phyloP scores from a whole-genome alignment of 2,329 filamentous ascomycete genomes.

The Arthrocladium fulminans region DNA sequence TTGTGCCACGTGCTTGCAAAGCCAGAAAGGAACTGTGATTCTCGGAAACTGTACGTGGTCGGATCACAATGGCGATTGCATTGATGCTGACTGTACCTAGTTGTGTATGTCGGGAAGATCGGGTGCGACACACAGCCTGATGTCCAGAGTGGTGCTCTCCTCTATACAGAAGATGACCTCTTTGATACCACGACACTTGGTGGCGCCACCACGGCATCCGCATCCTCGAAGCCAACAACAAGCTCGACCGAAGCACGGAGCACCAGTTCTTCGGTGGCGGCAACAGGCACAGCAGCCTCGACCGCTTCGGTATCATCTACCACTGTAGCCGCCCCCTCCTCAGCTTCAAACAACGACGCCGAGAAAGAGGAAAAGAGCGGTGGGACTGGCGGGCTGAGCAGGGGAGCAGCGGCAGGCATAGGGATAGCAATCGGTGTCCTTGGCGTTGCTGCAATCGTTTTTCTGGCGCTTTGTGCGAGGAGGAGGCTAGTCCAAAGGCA shows the following conservation, averaged over 20 bases:
- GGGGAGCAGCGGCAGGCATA: slow-evolving; percentile 6
- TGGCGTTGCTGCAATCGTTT: slow-evolving; percentile 1
- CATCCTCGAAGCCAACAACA: not conserved
- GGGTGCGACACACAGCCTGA: slow-evolving; percentile 3
- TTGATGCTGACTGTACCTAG: not conserved
- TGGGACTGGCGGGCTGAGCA: slow-evolving; percentile 2
- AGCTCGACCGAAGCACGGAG: not conserved
- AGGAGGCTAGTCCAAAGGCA: not conserved
- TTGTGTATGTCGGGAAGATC: not conserved
- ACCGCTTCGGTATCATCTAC: not conserved
- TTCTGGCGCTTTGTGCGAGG: slow-evolving; percentile 1
- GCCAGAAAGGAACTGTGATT: slow-evolving; percentile 1
- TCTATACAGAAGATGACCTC: not conserved
- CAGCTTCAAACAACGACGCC: not conserved
- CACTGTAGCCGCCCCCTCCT: not conserved
- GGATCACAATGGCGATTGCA: not conserved
- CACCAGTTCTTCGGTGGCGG: not conserved
- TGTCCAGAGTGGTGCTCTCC: not conserved
- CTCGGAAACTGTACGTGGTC: slow-evolving; percentile 6
- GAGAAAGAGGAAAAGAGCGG: not conserved
- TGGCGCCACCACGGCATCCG: not conserved
- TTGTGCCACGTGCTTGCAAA: slow-evolving; percentile 3
- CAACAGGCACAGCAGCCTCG: not conserved
- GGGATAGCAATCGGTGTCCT: slow-evolving; percentile 1
- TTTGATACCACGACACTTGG: not conserved